Evolutionary conservation across 1,284 basidiomycete species (phyloP).

Genomic region (Marasmius oreades): DNA sequence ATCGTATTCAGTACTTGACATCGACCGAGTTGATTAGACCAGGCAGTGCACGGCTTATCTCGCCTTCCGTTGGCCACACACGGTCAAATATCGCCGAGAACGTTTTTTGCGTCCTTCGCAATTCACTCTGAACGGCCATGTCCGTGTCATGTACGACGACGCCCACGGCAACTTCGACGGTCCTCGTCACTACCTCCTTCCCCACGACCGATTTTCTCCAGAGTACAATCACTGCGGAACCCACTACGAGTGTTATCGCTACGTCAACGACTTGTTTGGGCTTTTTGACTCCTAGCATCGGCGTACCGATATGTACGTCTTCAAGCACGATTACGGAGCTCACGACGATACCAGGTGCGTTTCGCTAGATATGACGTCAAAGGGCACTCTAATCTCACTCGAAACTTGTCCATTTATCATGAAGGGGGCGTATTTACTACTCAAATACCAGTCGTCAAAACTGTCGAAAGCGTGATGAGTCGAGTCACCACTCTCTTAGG

Average conservation of each 20-base stretch:
- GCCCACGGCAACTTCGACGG: constrained; percentile 21
- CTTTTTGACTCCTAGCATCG: constrained; percentile 1
- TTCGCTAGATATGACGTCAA: too few relatives aligned
- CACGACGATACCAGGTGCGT: constrained; percentile 22
- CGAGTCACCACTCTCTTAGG: constrained; percentile 30
- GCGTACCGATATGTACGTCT: constrained; percentile 18
- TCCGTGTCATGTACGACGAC: constrained; percentile 19
- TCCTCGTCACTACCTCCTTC: constrained; percentile 16
- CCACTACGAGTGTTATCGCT: constrained; percentile 14
- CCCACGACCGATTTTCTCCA: constrained; percentile 16
- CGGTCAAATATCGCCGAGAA: too few relatives aligned
- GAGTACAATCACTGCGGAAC: constrained; percentile 17
- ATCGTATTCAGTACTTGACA: too few relatives aligned
- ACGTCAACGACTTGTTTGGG: constrained; percentile 16
- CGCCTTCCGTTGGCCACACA: too few relatives aligned
- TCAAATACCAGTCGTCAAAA: not conserved
- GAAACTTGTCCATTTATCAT: not conserved
- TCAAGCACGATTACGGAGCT: constrained; percentile 15
- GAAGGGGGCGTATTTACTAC: not conserved
- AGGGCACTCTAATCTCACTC: not conserved
- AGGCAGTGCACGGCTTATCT: too few relatives aligned
- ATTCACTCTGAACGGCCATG: constrained; percentile 11
- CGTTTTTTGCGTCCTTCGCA: too few relatives aligned
- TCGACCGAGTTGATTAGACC: too few relatives aligned
- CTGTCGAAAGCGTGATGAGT: constrained; percentile 23